Percentiles rank a stretch among this genome's conserved stretches.
Evolutionary conservation across 371 early-diverging fungal species (phyloP).

Genomic region (Rhizopus stolonifer): DNA sequence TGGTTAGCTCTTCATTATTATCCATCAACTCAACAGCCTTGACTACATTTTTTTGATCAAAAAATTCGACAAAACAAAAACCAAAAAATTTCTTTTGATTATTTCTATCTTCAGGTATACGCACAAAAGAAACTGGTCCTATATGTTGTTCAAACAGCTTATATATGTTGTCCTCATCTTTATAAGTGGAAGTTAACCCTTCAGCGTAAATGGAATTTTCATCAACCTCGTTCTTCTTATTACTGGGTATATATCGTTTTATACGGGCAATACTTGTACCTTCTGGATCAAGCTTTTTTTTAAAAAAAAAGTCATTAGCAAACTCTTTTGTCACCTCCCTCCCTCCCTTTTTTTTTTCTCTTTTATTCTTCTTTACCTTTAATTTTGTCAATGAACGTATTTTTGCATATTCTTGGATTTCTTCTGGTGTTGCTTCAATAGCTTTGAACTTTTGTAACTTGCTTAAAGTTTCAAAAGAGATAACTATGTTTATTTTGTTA

Average conservation of each 20-base stretch:
- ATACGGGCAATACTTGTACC: slow-evolving; percentile 27
- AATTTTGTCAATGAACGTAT: slow-evolving; percentile 12
- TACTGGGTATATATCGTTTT: slow-evolving; percentile 31
- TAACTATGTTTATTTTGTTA: slow-evolving; percentile 14
- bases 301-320: background rate
- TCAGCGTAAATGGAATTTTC: slow-evolving; percentile 49
- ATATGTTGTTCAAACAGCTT: slow-evolving; percentile 25
- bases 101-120: slow-evolving; percentile 28
- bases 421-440: slow-evolving; percentile 22
- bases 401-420: slow-evolving; percentile 24
- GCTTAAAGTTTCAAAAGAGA: slow-evolving; percentile 20
- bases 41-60: slow-evolving; percentile 21
- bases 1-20: background rate
- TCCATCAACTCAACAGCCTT: slow-evolving; percentile 26
- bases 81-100: slow-evolving; percentile 24
- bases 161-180: slow-evolving; percentile 20
- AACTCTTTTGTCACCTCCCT: no score
- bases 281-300: slow-evolving; percentile 5
- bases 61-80: slow-evolving; percentile 48
- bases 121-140: slow-evolving; percentile 37
- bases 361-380: slow-evolving; percentile 11
- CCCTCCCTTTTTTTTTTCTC: no score
- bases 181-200: slow-evolving; percentile 27
- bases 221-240: slow-evolving; percentile 34
- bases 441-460: slow-evolving; percentile 24